Evolutionary conservation across 176 grass and related monocot species (phyloP).

Genomic region (bread wheat (Triticum aestivum)): IWGSC_CS_RefSeq_v2.1 NC_057795.1:36165357-36165856

Average conservation of each 20-base stretch:
- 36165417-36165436: conserved; percentile 34
- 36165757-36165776: background rate
- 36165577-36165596: conserved; percentile 19
- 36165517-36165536: conserved; percentile 25
- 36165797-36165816: conserved; percentile 20
- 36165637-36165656: conserved; percentile 2
- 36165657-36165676: background rate
- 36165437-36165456: conserved; percentile 42
- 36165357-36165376: background rate
- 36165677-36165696: background rate
- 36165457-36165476: conserved; percentile 36
- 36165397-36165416: conserved; percentile 18
- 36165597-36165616: conserved; percentile 34
- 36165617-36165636: conserved; percentile 39
- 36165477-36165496: background rate
- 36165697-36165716: background rate
- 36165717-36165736: background rate
- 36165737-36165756: conserved; percentile 2
- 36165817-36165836: conserved; percentile 12
- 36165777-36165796: background rate
- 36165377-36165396: conserved; percentile 14
- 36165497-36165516: background rate
- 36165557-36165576: conserved; percentile 38
- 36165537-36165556: background rate
- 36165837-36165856: conserved; percentile 4